Conservation (phyloP, 345 rosid genomes). For the Syzygium grande region DNA sequence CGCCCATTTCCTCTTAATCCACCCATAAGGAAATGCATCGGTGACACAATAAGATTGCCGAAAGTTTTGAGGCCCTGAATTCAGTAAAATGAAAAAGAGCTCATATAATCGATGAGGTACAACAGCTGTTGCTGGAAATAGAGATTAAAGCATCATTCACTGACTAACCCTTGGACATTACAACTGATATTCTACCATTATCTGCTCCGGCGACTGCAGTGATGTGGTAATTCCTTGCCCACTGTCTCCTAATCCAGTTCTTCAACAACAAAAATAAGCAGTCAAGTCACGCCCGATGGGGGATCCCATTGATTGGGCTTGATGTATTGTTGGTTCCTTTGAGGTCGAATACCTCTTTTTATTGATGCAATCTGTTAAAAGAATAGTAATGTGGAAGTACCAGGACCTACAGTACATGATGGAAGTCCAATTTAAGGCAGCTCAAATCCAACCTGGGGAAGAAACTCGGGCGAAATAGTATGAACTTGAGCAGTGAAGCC, state of each 20-base stretch:
- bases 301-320: background rate
- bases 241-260: constrained; percentile 94
- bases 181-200: constrained; percentile 78
- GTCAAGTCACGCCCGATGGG: background rate
- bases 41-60: constrained; percentile 76
- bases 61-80: constrained; percentile 59
- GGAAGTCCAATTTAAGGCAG: background rate
- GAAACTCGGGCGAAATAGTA: constrained; percentile 58
- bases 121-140: background rate
- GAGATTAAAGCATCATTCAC: background rate
- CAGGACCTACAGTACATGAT: background rate
- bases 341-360: background rate
- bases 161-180: constrained; percentile 77
- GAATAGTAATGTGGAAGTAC: background rate
- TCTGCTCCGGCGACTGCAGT: constrained; percentile 84
- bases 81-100: background rate
- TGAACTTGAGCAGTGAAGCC: constrained; percentile 72
- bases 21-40: constrained; percentile 77
- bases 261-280: constrained; percentile 4
- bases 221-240: constrained; percentile 85
- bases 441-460: constrained; percentile 50
- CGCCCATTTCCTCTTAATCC: constrained; percentile 56
- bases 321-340: background rate
- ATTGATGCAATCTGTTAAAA: background rate
- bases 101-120: background rate